These are phyloP conservation scores for Hansenula lynferdii DNA, from an alignment of 1,139 yeast species.

Conservation along the genomic window DNA sequence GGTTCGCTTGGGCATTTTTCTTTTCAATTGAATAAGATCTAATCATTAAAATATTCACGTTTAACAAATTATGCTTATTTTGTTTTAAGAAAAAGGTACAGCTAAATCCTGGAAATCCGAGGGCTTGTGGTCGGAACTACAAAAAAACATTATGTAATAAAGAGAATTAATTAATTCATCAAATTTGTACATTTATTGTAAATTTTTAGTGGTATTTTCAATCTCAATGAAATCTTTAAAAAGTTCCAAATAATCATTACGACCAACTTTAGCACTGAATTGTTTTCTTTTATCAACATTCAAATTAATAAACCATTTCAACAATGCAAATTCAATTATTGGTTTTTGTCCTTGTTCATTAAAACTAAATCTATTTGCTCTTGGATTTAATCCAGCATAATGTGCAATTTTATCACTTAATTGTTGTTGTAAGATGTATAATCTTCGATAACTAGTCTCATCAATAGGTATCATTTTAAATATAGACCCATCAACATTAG, in stretches of 20 bases:
- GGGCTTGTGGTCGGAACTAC: too few relatives aligned
- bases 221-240: constrained; percentile 66
- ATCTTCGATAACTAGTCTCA: constrained; percentile 72
- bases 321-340: constrained; percentile 54
- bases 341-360: constrained; percentile 38
- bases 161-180: too few relatives aligned
- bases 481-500: constrained; percentile 75
- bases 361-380: constrained; percentile 59
- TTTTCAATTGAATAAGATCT: too few relatives aligned
- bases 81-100: too few relatives aligned
- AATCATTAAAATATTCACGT: too few relatives aligned
- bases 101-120: too few relatives aligned
- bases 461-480: constrained; percentile 69
- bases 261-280: constrained; percentile 53
- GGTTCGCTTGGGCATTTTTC: constrained; percentile 9
- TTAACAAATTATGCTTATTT: too few relatives aligned
- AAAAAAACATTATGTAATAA: too few relatives aligned
- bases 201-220: constrained; percentile 29
- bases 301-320: constrained; percentile 47
- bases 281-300: constrained; percentile 52
- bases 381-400: constrained; percentile 77
- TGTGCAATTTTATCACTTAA: constrained; percentile 61
- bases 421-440: constrained; percentile 86
- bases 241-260: constrained; percentile 50
- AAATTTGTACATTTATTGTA: constrained; percentile 11